Evolutionary conservation across 805 yeast genomes (phyloP), one percentile per base, ranked within the genome.

Genomic region (Wickerhamiella bombiphila): DNA sequence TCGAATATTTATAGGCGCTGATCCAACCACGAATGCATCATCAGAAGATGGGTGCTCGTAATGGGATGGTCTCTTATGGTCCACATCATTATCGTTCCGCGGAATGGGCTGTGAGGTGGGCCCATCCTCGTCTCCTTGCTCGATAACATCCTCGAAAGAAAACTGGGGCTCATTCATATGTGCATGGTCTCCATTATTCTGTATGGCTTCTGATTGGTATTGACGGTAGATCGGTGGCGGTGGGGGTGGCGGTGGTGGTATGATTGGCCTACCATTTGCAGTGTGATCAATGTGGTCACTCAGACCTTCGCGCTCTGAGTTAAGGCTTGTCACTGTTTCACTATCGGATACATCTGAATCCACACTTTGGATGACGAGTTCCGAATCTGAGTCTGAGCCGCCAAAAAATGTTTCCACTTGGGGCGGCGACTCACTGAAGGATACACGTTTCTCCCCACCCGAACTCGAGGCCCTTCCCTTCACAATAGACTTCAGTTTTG

Each of bases 371-470:
- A 20, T 28, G 13, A 17, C 13, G 22, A 25, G 19, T 25, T n/a
- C n/a, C n/a, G n/a, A n/a, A n/a, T n/a, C n/a, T n/a, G n/a, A n/a
- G n/a, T 15, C 19, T 11, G 13, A 13, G 14, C 14, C 26, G 22
- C 8, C 18, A 11, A 15, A 18, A 17, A 21, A 15, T 9, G 24
- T 20, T 32, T 39, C 44, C 9, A 39, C 41, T 15, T 36, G 38
- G 6, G 48, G 50, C 14, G 53, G 53, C 29, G 43, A 41, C 11
- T 29, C 32, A 32, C 45, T 39, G 37, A 49, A 49, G 24, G 46
- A 40, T 13, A 49, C 51, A 19, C 46, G 47, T 37, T 49, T 49
- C 24, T 42, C 49, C 11, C 26, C 11, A 9, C 11, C 9, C 18
- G 36, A 16, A 14, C 29, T 18, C 15, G 49, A 47, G 19, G 53